Evolutionary conservation across 345 rosid species (phyloP).

Genomic region (Eucalyptus polyanthemos): DNA sequence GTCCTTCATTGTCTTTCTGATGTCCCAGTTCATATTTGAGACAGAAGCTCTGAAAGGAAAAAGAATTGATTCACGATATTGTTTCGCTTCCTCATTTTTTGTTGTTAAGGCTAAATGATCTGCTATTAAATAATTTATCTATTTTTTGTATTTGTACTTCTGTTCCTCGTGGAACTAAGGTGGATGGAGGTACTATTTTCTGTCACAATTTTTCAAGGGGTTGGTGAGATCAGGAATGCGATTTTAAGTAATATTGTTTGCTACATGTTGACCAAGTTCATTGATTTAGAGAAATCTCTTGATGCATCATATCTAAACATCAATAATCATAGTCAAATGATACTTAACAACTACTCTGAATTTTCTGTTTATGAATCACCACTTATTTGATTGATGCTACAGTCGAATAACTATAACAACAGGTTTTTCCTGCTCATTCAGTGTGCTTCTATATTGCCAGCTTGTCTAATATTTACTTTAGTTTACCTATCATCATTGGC

Average conservation of each 20-base stretch:
- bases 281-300: background rate
- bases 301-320: background rate
- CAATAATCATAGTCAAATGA: background rate
- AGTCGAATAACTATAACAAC: background rate
- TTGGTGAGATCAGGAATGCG: background rate
- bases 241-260: background rate
- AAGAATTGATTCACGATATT: no score
- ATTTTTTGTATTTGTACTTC: background rate
- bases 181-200: background rate
- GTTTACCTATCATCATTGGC: background rate
- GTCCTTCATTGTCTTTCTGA: background rate
- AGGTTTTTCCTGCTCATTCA: background rate
- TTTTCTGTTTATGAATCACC: background rate
- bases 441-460: background rate
- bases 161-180: background rate
- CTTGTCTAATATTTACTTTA: background rate
- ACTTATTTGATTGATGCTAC: background rate
- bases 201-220: background rate
- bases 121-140: background rate
- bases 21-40: background rate
- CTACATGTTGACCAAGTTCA: background rate
- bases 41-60: background rate
- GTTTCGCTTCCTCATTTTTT: background rate
- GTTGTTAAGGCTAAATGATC: background rate
- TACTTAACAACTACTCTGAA: background rate